Percentiles rank a stretch among this genome's conserved stretches.
Conservation (phyloP, 2,329 filamentous ascomycete species). For the Neonectria punicea region DNA sequence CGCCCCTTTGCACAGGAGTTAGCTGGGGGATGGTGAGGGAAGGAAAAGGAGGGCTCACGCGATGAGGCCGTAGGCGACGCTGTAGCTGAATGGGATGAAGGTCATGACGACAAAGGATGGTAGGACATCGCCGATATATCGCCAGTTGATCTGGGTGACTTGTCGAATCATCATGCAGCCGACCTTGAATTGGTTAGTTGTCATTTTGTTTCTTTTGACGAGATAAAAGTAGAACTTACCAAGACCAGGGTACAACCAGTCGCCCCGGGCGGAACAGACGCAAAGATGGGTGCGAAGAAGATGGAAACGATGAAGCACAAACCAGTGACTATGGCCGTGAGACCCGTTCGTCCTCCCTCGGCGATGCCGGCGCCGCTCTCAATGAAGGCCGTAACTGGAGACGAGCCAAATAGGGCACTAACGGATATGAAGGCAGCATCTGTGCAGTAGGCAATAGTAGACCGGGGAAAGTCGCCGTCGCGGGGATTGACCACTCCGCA, state of each 20-base stretch:
- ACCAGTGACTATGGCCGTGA: slow-evolving; percentile 76
- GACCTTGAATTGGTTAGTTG: slow-evolving; percentile 57
- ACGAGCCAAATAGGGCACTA: slow-evolving; percentile 74
- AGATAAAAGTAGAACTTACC: slow-evolving; percentile 50
- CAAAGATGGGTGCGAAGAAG: slow-evolving; percentile 81
- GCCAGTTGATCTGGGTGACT: slow-evolving; percentile 80
- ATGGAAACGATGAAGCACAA: slow-evolving; percentile 76
- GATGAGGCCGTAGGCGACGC: slow-evolving; percentile 80
- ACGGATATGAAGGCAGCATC: slow-evolving; percentile 79
- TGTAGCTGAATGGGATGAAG: slow-evolving; percentile 83
- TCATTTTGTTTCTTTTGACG: too few species aligned
- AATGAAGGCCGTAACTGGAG: slow-evolving; percentile 79
- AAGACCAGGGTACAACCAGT: slow-evolving; percentile 79
- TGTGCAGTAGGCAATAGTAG: slow-evolving; percentile 80
- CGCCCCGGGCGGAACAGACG: slow-evolving; percentile 81
- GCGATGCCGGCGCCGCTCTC: slow-evolving; percentile 81
- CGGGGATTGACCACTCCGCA: slow-evolving; percentile 71
- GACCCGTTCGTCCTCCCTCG: slow-evolving; percentile 77
- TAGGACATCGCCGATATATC: slow-evolving; percentile 78
- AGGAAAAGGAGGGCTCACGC: slow-evolving; percentile 59
- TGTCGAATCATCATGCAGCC: slow-evolving; percentile 83
- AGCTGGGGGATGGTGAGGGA: background rate
- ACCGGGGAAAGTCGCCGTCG: slow-evolving; percentile 86
- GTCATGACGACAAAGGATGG: slow-evolving; percentile 81
- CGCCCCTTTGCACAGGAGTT: slow-evolving; percentile 51